A percentile compares a stretch with the other conserved stretches of the same genome.
Conservation (phyloP, 495 filamentous ascomycete species). For the Podospora tetraspora region DNA sequence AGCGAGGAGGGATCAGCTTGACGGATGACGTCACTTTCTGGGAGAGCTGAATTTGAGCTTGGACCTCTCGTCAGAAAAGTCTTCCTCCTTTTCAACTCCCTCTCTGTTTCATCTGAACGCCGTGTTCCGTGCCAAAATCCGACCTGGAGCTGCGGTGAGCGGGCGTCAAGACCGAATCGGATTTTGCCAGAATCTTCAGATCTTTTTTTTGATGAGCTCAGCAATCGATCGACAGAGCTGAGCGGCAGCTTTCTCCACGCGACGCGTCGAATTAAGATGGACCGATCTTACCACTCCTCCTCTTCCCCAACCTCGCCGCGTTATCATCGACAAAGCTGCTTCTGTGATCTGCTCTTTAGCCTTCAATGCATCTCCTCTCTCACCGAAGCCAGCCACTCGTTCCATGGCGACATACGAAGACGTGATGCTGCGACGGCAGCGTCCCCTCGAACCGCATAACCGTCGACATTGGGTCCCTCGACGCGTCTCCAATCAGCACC, state of each 20-base stretch:
- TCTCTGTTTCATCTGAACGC: neutral
- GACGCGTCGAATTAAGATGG: neutral
- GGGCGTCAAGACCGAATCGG: neutral
- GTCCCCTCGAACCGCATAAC: neutral
- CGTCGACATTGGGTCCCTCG: neutral
- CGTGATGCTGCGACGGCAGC: neutral
- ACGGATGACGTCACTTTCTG: neutral
- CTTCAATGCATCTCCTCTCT: neutral
- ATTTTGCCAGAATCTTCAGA: neutral
- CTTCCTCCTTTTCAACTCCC: neutral
- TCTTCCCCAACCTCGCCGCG: neutral
- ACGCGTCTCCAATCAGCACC: constrained; percentile 4
- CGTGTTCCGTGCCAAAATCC: neutral
- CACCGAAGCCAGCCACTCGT: no score
- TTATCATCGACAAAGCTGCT: neutral
- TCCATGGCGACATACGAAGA: neutral
- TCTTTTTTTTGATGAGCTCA: neutral
- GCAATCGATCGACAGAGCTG: neutral
- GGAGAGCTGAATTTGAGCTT: neutral
- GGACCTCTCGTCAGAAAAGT: neutral
- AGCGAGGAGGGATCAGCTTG: no score
- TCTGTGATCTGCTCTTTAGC: neutral
- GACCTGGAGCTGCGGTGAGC: neutral
- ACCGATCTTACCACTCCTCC: neutral
- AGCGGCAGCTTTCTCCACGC: neutral